Percentiles rank a stretch among this genome's conserved stretches.
These are phyloP conservation scores for Xylaria venustula DNA, from an alignment of 495 filamentous ascomycete genomes.

Conservation along the genomic window DNA sequence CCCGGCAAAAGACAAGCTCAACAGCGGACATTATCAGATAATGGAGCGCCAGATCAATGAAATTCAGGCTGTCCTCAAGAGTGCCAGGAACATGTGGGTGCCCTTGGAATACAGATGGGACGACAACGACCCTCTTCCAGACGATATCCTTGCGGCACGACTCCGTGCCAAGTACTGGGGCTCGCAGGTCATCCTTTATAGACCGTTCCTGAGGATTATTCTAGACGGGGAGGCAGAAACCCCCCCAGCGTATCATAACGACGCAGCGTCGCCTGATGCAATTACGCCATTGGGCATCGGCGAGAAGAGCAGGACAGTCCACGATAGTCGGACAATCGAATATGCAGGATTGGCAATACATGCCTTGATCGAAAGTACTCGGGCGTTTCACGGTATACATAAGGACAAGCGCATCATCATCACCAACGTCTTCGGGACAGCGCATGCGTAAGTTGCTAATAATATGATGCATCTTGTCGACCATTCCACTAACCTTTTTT, in stretches of 20 bases:
- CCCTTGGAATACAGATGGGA: slow-evolving; percentile 58
- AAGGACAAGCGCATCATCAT: slow-evolving; percentile 65
- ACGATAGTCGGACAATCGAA: slow-evolving; percentile 49
- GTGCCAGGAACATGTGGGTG: slow-evolving; percentile 32
- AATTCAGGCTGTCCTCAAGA: slow-evolving; percentile 31
- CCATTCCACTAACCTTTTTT: slow-evolving; percentile 13
- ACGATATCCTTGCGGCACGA: slow-evolving; percentile 78
- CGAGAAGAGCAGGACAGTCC: slow-evolving; percentile 26
- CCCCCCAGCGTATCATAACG: slow-evolving; percentile 22
- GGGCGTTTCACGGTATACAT: slow-evolving; percentile 73
- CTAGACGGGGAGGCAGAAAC: slow-evolving; percentile 38
- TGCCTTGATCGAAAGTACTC: slow-evolving; percentile 80
- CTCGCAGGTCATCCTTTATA: slow-evolving; percentile 82
- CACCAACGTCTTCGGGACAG: slow-evolving; percentile 93
- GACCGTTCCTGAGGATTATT: slow-evolving; percentile 72
- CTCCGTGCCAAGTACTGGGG: slow-evolving; percentile 94
- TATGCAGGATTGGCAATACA: slow-evolving; percentile 60
- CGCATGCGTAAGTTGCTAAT: slow-evolving; percentile 79
- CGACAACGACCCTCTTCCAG: slow-evolving; percentile 63
- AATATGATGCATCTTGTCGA: neutral
- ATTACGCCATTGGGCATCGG: slow-evolving; percentile 27
- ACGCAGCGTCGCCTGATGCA: slow-evolving; percentile 18
- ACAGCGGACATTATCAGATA: slow-evolving; percentile 25
- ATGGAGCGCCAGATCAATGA: slow-evolving; percentile 28
- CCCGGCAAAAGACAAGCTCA: slow-evolving; percentile 46